phyloP scores from a whole-genome alignment of 805 yeast species.

The Kockiozyma suomiensis region DNA sequence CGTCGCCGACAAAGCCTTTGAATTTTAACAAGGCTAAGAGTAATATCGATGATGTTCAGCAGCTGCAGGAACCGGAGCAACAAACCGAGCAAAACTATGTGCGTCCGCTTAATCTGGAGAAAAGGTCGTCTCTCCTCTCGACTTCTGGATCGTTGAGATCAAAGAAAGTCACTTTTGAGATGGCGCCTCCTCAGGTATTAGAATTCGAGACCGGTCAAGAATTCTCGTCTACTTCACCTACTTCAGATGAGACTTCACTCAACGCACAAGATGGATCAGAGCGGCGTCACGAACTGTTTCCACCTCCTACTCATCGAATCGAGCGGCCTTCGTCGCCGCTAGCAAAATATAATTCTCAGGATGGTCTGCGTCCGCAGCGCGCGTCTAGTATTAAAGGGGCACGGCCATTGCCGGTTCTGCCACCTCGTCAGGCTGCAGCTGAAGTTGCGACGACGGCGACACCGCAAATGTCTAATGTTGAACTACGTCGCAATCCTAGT shows the following conservation, averaged over 20 bases:
- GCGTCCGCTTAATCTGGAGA: slow-evolving; percentile 10
- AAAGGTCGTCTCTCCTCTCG: slow-evolving; percentile 26
- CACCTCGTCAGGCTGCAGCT: not conserved
- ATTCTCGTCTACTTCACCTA: slow-evolving; percentile 4
- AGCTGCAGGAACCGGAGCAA: not conserved
- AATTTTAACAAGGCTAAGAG: not conserved
- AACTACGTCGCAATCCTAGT: not conserved
- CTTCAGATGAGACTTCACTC: not conserved
- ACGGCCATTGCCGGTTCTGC: slow-evolving; percentile 27
- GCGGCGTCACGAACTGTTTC: slow-evolving; percentile 7
- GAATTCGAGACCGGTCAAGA: slow-evolving; percentile 28
- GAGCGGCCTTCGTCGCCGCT: slow-evolving; percentile 11
- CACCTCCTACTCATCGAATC: not conserved
- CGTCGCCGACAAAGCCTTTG: slow-evolving; percentile 13
- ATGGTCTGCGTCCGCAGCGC: slow-evolving; percentile 12
- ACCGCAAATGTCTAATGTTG: not conserved
- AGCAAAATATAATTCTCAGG: slow-evolving; percentile 13
- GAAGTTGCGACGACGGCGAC: not conserved
- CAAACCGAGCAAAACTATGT: not conserved
- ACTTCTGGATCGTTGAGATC: slow-evolving; percentile 22
- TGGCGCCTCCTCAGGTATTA: slow-evolving; percentile 31
- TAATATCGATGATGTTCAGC: not conserved
- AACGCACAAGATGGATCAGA: not conserved
- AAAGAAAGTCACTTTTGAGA: slow-evolving; percentile 33
- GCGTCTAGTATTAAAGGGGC: slow-evolving; percentile 6